Percentiles rank a stretch among this genome's conserved stretches.
Evolutionary conservation across 139 green algal species (phyloP).

Genomic region (Volvox reticuliferus): DNA sequence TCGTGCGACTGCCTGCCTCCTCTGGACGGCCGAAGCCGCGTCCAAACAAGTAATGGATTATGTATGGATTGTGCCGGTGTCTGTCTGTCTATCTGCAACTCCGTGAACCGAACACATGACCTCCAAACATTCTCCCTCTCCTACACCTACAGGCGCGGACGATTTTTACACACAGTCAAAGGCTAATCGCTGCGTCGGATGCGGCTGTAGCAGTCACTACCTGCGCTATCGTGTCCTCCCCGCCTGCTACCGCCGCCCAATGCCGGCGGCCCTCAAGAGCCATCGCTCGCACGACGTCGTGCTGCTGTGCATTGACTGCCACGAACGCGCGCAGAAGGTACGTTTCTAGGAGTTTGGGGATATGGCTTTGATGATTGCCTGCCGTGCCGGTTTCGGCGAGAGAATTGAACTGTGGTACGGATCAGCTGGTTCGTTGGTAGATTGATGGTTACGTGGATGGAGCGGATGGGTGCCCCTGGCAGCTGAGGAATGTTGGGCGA

Average conservation of each 20-base stretch:
- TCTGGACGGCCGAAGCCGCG: too few species aligned
- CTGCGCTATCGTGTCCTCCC: slow-evolving; percentile 82
- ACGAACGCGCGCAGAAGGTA: slow-evolving; percentile 51
- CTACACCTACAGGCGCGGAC: slow-evolving; percentile 38
- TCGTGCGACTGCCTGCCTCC: too few species aligned
- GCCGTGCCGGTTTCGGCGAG: too few species aligned
- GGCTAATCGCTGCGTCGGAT: slow-evolving; percentile 83
- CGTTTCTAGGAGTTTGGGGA: neutral
- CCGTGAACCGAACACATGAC: neutral
- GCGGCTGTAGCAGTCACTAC: slow-evolving; percentile 72
- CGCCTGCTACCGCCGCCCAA: slow-evolving; percentile 79
- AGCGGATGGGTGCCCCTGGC: too few species aligned
- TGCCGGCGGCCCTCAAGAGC: slow-evolving; percentile 81
- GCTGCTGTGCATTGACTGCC: slow-evolving; percentile 85
- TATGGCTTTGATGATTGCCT: too few species aligned
- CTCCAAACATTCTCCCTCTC: neutral
- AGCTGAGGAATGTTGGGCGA: too few species aligned
- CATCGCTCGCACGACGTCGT: slow-evolving; percentile 90
- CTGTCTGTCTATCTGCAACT: neutral
- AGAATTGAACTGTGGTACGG: too few species aligned
- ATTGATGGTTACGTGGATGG: too few species aligned
- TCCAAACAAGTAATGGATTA: too few species aligned
- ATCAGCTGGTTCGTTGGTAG: too few species aligned
- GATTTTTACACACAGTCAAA: slow-evolving; percentile 77
- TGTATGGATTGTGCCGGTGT: neutral